Base-by-base conservation (phyloP, 805 yeast genomes). In the Grigorovia jiainica region DNA sequence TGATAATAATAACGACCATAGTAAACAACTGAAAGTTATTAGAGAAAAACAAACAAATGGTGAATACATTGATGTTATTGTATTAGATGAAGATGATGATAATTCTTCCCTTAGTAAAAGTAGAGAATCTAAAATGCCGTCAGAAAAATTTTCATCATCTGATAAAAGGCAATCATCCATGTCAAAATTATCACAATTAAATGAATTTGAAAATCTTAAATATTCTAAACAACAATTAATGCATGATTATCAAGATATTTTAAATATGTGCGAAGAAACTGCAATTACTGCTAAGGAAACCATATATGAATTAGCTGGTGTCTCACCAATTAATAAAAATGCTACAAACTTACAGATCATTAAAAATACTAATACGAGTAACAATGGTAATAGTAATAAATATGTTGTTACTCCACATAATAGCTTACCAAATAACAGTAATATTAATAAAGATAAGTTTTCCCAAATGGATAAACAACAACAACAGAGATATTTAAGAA, bases 251-350 rank as follows among this genome's bases (percentile, higher is more conserved):
- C 11, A 32, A n/a, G 46, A 52, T 13, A 44, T 60, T 17, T 38
- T 53, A 21, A 41, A 42, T 8, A 42, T 60, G 51, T 60, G 65
- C 38, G 63, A 60, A 38, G 40, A 47, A 30, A 51, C 58, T 20
- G 59, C 63, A 38, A 47, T 46, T 20, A 46, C 52, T 23, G 61
- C 61, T 3, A 57, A 50, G 39, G 41, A 37, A 13, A 42, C 55
- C 5, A 53, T 61, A 11, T 43, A 51, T 34, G 49, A 49, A 17
- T 42, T 60, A 13, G 49, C 52, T 5, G 36, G 36, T 17, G 35
- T 31, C n/a, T n/a, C n/a, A n/a, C n/a, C n/a, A n/a, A n/a, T n/a
- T n/a, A n/a, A n/a, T n/a, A n/a, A n/a, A n/a, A n/a, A n/a, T n/a
- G n/a, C n/a, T n/a, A n/a, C n/a, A n/a, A n/a, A n/a, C n/a, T n/a